Base-by-base conservation (phyloP, 2,329 filamentous ascomycete species). In the Epichloe amarillans region DNA sequence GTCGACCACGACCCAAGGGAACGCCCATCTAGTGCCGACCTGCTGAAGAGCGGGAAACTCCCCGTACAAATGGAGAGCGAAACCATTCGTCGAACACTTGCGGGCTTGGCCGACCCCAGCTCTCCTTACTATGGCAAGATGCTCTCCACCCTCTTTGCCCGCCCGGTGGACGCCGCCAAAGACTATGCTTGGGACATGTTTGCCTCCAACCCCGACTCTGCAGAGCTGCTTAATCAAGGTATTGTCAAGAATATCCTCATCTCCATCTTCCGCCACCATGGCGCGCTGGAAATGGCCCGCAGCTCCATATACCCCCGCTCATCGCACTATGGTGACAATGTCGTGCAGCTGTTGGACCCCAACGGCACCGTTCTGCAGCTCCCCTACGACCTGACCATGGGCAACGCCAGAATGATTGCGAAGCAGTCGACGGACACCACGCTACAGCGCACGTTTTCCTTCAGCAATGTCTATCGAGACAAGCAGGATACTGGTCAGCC, bases 31-130 rank as follows among this genome's bases (percentile, higher is more conserved):
- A 90, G 87, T 53, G 73, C 78, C 1, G 89, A 95, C 53, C 77
- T 98, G 11, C 72, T 97, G 2, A 83, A 87, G 55, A 90, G 86
- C 60, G 88, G 88, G 19, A 89, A 89, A 61, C 75, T 98, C 5
- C 93, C 93, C 0, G 78, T 95, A 7, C 88, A 93, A 62, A 88
- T 95, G 68, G 90, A 96, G 65, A 90, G 91, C 60, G 91, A 96
- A 65, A 88, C 86, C 1, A 89, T 95, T 54, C 80, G 87, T 53
- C 82, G 88, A 55, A 87, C 88, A 3, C 76, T 97, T 46, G 84
- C 86, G 52, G 85, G 87, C 23, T 68, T 97, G 23, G 84, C 85
- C 0, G 87, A 95, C 61, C 83, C 87, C 0, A 83, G 78, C 54
- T 95, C 90, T 4, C 86, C 88, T 0, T 91, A 95, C 62, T 94